Evolutionary conservation across 1,284 basidiomycete genomes (phyloP).

Genomic region (Cerioporus squamosus): DNA sequence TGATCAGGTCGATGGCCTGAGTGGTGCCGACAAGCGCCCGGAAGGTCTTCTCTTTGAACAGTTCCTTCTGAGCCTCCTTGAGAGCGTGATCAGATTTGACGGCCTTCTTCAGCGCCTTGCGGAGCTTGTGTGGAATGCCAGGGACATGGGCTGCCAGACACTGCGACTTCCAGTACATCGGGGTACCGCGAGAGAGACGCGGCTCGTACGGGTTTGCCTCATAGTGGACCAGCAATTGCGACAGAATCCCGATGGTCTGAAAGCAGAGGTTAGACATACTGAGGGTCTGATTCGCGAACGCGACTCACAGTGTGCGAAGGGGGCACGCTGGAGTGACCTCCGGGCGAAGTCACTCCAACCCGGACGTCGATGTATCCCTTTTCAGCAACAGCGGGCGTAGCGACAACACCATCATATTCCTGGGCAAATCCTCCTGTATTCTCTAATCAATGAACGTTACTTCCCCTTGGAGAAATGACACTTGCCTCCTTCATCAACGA

Average conservation of each 20-base stretch:
- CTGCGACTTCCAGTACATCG: slow-evolving; percentile 46
- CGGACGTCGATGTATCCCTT: slow-evolving; percentile 68
- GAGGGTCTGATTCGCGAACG: neutral
- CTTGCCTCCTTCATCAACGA: slow-evolving; percentile 57
- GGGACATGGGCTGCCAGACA: slow-evolving; percentile 53
- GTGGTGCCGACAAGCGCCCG: slow-evolving; percentile 53
- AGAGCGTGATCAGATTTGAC: slow-evolving; percentile 46
- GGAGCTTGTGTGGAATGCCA: slow-evolving; percentile 42
- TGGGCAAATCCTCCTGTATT: slow-evolving; percentile 39
- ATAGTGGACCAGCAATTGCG: slow-evolving; percentile 51
- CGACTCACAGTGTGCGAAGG: slow-evolving; percentile 56
- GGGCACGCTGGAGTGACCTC: slow-evolving; percentile 72
- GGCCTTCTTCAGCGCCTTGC: slow-evolving; percentile 41
- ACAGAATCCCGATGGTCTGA: slow-evolving; percentile 61
- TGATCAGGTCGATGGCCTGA: slow-evolving; percentile 63
- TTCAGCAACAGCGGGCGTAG: slow-evolving; percentile 60
- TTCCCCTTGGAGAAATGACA: neutral
- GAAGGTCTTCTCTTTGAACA: slow-evolving; percentile 37
- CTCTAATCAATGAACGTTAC: neutral
- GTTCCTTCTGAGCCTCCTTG: slow-evolving; percentile 42
- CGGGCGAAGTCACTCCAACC: slow-evolving; percentile 57
- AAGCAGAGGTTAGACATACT: neutral
- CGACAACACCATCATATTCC: slow-evolving; percentile 44
- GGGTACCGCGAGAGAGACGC: slow-evolving; percentile 45
- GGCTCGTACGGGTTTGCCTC: slow-evolving; percentile 52